These are phyloP conservation scores for Thoreauomyces humboldtii DNA, from an alignment of 192 early-diverging fungal species.

Conservation along the genomic window DNA sequence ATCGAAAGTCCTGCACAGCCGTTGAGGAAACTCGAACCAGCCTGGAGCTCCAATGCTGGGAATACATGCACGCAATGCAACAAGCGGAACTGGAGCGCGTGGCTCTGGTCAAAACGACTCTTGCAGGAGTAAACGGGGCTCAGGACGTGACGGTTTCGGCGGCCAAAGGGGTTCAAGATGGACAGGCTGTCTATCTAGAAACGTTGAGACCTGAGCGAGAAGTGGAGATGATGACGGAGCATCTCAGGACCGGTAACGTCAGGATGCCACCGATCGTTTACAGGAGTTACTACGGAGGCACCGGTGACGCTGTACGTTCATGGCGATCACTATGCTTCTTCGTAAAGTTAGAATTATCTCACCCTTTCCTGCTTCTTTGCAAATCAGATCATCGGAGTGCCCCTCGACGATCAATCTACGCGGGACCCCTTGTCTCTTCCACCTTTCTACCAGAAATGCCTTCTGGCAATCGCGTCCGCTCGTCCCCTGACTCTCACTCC, in stretches of 20 bases:
- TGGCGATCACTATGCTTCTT: too few relatives aligned
- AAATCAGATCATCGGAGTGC: slow-evolving; percentile 2
- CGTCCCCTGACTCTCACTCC: neutral
- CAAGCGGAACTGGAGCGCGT: slow-evolving; percentile 29
- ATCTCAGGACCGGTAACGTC: slow-evolving; percentile 38
- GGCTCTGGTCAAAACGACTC: slow-evolving; percentile 26
- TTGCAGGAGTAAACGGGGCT: slow-evolving; percentile 26
- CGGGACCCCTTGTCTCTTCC: neutral
- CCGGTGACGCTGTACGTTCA: neutral
- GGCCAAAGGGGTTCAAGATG: slow-evolving; percentile 17
- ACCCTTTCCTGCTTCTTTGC: too few relatives aligned
- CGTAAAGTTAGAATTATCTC: neutral
- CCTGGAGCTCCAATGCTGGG: slow-evolving; percentile 34
- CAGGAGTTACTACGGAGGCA: slow-evolving; percentile 8
- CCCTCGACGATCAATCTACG: neutral
- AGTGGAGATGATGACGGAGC: slow-evolving; percentile 40
- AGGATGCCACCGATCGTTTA: slow-evolving; percentile 34
- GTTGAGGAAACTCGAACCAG: slow-evolving; percentile 33
- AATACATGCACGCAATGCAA: slow-evolving; percentile 40
- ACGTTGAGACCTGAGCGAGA: slow-evolving; percentile 36
- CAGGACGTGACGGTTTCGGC: slow-evolving; percentile 27
- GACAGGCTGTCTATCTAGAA: slow-evolving; percentile 37
- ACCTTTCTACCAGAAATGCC: slow-evolving; percentile 4
- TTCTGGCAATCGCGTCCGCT: neutral
- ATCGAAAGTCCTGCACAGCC: slow-evolving; percentile 26